These are phyloP conservation scores for Kluyveromyces nonfermentans DNA, from an alignment of 805 yeast genomes.

Conservation along the genomic window DNA sequence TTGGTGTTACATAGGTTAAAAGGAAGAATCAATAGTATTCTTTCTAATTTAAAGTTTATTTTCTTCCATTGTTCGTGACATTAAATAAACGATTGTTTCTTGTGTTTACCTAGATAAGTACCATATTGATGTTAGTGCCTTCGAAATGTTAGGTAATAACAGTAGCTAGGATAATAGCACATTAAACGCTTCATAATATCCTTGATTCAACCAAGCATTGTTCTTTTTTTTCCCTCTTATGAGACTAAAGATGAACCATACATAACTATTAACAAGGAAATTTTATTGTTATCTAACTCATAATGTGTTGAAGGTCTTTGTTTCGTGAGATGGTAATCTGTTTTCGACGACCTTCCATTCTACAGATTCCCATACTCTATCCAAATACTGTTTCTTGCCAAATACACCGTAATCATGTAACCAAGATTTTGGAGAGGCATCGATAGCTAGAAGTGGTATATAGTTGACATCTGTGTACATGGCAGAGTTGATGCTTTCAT, in stretches of 20 bases:
- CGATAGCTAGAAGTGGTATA: conserved; percentile 60
- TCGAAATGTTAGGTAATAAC: too few relatives aligned
- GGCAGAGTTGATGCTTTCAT: conserved; percentile 32
- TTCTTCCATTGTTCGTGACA: too few relatives aligned
- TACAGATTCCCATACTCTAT: conserved; percentile 58
- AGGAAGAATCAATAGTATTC: too few relatives aligned
- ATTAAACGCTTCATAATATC: too few relatives aligned
- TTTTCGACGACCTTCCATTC: conserved; percentile 61
- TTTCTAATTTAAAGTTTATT: too few relatives aligned
- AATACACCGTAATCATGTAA: conserved; percentile 68
- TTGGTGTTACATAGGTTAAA: background rate
- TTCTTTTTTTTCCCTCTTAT: background rate
- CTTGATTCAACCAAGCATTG: background rate
- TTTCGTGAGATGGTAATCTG: conserved; percentile 28
- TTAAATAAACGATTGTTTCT: too few relatives aligned
- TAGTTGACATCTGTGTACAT: conserved; percentile 23
- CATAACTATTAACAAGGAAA: conserved; percentile 3
- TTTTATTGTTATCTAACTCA: background rate
- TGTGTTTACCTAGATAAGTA: too few relatives aligned
- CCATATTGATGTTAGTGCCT: too few relatives aligned
- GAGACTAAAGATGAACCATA: background rate
- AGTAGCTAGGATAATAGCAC: too few relatives aligned
- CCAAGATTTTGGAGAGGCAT: conserved; percentile 63
- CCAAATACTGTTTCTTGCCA: conserved; percentile 57
- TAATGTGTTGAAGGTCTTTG: conserved; percentile 19